Conservation (phyloP, 768 basidiomycete species). For the Hygrophorus pudorinus region DNA sequence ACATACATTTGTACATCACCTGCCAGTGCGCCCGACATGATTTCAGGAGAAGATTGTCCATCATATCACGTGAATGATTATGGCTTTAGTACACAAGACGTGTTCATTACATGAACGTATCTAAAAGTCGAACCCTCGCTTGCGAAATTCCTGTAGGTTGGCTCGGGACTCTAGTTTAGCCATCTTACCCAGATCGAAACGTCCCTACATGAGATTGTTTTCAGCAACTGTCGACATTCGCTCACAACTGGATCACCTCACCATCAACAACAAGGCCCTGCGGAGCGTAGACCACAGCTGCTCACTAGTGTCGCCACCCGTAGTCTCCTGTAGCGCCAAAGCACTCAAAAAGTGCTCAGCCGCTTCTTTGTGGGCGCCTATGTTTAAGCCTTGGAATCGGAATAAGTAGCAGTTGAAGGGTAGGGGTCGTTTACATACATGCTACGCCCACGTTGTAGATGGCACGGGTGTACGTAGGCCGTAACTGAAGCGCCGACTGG, state of each 20-base stretch:
- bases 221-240: slow-evolving; percentile 4
- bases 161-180: slow-evolving; percentile 54
- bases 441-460: slow-evolving; percentile 98
- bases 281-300: slow-evolving; percentile 88
- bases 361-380: slow-evolving; percentile 90
- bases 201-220: slow-evolving; percentile 40
- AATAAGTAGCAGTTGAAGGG: not conserved
- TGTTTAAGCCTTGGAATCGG: slow-evolving; percentile 68
- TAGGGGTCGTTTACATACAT: slow-evolving; percentile 44
- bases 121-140: slow-evolving; percentile 87
- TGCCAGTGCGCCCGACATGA: slow-evolving; percentile 16
- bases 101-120: slow-evolving; percentile 5
- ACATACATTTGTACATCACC: slow-evolving; percentile 49
- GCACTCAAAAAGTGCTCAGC: slow-evolving; percentile 93
- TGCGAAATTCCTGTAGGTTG: slow-evolving; percentile 63
- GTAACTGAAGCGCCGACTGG: slow-evolving; percentile 77
- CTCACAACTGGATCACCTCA: slow-evolving; percentile 25
- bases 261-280: slow-evolving; percentile 75
- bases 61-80: not conserved
- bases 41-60: too few relatives aligned
- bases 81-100: not conserved
- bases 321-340: slow-evolving; percentile 64
- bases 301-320: slow-evolving; percentile 62
- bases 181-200: slow-evolving; percentile 70
- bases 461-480: slow-evolving; percentile 94